Conservation (phyloP, 2,329 filamentous ascomycete genomes). For the Diaporthe velutina region DNA sequence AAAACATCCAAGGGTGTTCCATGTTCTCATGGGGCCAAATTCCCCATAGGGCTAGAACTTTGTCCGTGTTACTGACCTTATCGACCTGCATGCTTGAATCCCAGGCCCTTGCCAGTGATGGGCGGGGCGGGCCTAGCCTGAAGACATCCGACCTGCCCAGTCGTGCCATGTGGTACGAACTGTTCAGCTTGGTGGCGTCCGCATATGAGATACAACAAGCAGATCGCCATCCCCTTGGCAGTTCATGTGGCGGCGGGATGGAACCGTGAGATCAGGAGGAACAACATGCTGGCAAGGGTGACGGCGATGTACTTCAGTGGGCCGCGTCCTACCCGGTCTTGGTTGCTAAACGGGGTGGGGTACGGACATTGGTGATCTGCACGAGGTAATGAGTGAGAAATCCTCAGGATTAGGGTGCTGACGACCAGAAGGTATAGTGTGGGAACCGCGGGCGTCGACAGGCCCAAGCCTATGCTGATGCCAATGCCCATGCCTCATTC, state of each 20-base stretch:
- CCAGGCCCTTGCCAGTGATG: background rate
- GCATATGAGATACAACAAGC: slow-evolving; percentile 20
- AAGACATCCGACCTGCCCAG: slow-evolving; percentile 25
- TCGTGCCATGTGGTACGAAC: slow-evolving; percentile 32
- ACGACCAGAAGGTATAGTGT: slow-evolving; percentile 11
- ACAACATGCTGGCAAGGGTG: slow-evolving; percentile 5
- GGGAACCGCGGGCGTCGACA: background rate
- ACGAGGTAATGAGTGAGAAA: slow-evolving; percentile 22
- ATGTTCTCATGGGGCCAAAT: background rate
- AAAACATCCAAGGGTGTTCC: background rate
- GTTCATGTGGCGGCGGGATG: slow-evolving; percentile 38
- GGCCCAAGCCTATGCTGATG: background rate
- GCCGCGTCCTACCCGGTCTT: background rate
- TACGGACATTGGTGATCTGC: slow-evolving; percentile 29
- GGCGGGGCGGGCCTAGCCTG: slow-evolving; percentile 24
- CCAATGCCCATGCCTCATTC: slow-evolving; percentile 1
- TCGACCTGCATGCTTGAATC: background rate
- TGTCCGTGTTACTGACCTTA: slow-evolving; percentile 9
- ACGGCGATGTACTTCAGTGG: slow-evolving; percentile 11
- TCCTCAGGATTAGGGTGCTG: slow-evolving; percentile 29
- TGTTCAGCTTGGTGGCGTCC: slow-evolving; percentile 18
- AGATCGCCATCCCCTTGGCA: slow-evolving; percentile 23
- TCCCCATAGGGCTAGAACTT: slow-evolving; percentile 30
- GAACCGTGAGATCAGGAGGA: slow-evolving; percentile 24
- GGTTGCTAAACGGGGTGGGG: slow-evolving; percentile 12